Evolutionary conservation across 805 yeast genomes (phyloP), one percentile per base, ranked within the genome.

Genomic region (Ogataea nakhonphanomensis): DNA sequence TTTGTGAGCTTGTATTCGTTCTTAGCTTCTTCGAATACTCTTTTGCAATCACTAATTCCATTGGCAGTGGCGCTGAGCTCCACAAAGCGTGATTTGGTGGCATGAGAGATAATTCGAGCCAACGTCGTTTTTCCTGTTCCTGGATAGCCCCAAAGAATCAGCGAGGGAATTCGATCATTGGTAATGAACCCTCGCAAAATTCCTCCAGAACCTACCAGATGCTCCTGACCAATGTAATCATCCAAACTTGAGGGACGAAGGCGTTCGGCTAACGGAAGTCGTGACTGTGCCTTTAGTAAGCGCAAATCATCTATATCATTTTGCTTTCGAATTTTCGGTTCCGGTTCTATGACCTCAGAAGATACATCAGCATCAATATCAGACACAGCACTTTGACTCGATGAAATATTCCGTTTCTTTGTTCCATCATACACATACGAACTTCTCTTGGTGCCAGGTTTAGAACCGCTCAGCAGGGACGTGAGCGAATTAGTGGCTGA

Each of bases 81-180:
- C 3, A 85, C 71, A 56, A 88, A 80, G 32, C 80, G 67, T 33
- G 78, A 68, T 31, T 69, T 67, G 2, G 78, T 65, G n/a, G 69
- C 64, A 11, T 64, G 55, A 0, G 89, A 81, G n/a, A 84, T 62
- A 25, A 82, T 73, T 29, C 73, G 50, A 3, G 68, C 67, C 21
- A 93, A 58, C 0, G 96, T 83, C 0, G 99, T 93, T 57, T 93
- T 93, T 70, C 93, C 91, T 3, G 88, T 90, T 0, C 99, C 99
- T 2, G 97, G 95, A 1, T 95, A 95, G 0, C 99, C 99, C 85
- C 93, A 84, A 5, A 93, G 64, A 2, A 93, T 78, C 78, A 93
- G 72, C 0, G 96, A 88, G 1, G 97, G 97, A 7, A 85, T 67
- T 33, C 70, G 67, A n/a, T 82, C 77, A 62, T 73, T 64, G 26